Conservation (phyloP, 2,329 filamentous ascomycete species). For the Trichophyton mentagrophytes region DNA sequence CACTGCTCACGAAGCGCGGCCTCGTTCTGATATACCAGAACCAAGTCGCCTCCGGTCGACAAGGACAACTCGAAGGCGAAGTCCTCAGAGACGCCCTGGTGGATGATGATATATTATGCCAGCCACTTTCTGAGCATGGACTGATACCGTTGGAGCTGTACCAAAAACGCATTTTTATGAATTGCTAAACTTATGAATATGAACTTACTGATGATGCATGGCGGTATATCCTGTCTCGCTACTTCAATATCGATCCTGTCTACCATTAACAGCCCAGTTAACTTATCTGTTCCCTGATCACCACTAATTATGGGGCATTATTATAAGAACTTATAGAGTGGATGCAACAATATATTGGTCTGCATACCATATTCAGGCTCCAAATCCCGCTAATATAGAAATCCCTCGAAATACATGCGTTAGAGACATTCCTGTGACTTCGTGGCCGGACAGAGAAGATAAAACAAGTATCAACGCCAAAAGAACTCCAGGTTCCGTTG, state of each 20-base stretch:
- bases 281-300: background rate
- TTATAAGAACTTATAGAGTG: background rate
- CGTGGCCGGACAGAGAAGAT: background rate
- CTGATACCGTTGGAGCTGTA: background rate
- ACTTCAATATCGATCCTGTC: background rate
- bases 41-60: slow-evolving; percentile 7
- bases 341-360: background rate
- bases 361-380: background rate
- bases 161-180: background rate
- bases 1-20: background rate
- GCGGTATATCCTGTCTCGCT: background rate
- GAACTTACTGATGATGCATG: background rate
- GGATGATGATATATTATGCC: slow-evolving; percentile 2
- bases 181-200: background rate
- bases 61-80: slow-evolving; percentile 8
- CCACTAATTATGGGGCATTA: background rate
- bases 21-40: slow-evolving; percentile 6
- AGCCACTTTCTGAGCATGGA: background rate
- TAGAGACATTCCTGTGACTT: background rate
- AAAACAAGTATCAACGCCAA: background rate
- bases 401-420: background rate
- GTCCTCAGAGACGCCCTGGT: slow-evolving; percentile 7
- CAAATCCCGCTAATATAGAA: background rate
- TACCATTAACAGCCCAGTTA: background rate
- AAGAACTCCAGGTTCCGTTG: background rate